Percentiles rank a stretch among this genome's conserved stretches.
These are phyloP conservation scores for Debaryomyces fabryi DNA, from an alignment of 1,139 yeast species.

Conservation along the genomic window DNA sequence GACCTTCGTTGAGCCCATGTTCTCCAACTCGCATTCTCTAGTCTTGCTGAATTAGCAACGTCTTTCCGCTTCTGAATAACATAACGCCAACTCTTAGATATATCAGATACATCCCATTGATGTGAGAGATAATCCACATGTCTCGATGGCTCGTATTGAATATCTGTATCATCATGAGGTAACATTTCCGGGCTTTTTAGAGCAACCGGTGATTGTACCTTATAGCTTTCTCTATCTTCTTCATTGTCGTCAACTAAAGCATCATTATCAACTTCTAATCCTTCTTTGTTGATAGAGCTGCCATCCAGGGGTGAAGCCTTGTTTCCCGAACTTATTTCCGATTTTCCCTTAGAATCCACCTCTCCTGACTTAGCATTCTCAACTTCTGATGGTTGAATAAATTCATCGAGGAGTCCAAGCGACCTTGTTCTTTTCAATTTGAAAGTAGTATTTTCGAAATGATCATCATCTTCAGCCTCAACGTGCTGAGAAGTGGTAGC, in stretches of 20 bases:
- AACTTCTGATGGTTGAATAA: conserved; percentile 35
- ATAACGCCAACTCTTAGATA: conserved; percentile 93
- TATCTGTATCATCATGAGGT: conserved; percentile 85
- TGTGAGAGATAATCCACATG: conserved; percentile 96
- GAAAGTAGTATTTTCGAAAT: conserved; percentile 72
- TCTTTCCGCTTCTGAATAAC: conserved; percentile 79
- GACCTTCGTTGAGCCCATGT: conserved; percentile 83
- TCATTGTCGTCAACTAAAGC: background rate
- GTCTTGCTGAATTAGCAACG: conserved; percentile 65
- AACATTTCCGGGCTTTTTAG: conserved; percentile 40
- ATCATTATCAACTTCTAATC: conserved; percentile 3
- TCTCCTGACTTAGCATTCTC: conserved; percentile 5
- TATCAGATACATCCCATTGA: conserved; percentile 93
- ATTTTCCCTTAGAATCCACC: conserved; percentile 5
- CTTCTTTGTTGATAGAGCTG: background rate
- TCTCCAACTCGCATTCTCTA: conserved; percentile 84
- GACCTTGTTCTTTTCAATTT: conserved; percentile 82
- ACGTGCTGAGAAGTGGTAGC: conserved; percentile 61
- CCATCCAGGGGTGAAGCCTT: conserved; percentile 6
- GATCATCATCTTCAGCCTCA: conserved; percentile 71
- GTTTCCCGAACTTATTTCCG: conserved; percentile 6
- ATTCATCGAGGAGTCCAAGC: conserved; percentile 78
- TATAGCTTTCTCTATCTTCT: conserved; percentile 6
- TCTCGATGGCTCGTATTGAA: conserved; percentile 76
- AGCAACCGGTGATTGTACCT: conserved; percentile 18